phyloP scores from a whole-genome alignment of 305 asterid species.

The Lippia alba region DNA sequence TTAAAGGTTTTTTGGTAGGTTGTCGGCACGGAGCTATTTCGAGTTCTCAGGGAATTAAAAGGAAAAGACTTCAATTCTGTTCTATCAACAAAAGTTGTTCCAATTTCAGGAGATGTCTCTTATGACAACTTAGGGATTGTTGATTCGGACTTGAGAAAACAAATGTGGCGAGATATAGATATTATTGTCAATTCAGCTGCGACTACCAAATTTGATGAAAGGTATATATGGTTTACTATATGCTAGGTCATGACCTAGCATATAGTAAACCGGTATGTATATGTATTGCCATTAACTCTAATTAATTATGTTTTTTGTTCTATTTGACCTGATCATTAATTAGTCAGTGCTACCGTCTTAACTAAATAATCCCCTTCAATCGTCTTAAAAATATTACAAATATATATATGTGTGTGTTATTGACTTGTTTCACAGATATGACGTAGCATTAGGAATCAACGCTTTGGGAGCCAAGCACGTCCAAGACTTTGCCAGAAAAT shows the following conservation, averaged over 20 bases:
- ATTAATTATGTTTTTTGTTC: no score
- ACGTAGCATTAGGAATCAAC: conserved; percentile 59
- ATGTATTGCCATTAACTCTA: no score
- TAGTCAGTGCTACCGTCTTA: background rate
- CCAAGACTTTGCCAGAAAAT: conserved; percentile 50
- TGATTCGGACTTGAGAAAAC: conserved; percentile 37
- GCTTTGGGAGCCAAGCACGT: conserved; percentile 54
- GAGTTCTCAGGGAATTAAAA: conserved; percentile 45
- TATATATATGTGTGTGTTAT: background rate
- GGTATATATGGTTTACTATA: conserved; percentile 36
- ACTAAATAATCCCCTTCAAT: background rate
- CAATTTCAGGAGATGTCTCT: conserved; percentile 57
- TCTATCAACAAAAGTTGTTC: conserved; percentile 39
- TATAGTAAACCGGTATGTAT: no score
- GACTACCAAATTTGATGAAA: conserved; percentile 63
- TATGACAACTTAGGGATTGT: conserved; percentile 48
- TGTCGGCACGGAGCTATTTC: conserved; percentile 45
- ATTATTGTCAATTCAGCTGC: conserved; percentile 64
- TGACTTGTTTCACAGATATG: conserved; percentile 48
- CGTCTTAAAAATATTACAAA: no score
- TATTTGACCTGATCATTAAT: no score
- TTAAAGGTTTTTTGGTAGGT: conserved; percentile 30
- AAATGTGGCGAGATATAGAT: conserved; percentile 50
- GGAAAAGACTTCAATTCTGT: conserved; percentile 31
- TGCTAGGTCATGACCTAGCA: no score